These are phyloP conservation scores for Populus pruinosa DNA, from an alignment of 345 rosid species.

Conservation along the genomic window DNA sequence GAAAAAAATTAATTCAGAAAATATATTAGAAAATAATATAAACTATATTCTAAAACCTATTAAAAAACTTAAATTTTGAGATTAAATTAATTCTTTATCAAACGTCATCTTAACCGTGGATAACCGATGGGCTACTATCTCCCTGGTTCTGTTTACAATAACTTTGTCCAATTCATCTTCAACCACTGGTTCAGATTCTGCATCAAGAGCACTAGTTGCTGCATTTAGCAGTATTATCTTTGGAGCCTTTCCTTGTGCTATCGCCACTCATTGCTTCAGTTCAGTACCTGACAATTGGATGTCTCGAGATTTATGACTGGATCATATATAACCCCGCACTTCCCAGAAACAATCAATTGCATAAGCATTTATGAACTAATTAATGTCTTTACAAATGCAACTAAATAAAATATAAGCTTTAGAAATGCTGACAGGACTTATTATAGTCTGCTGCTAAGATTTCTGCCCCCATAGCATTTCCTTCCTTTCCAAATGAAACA, in stretches of 20 bases:
- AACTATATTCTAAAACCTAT: rapidly evolving
- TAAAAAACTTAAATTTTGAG: no score
- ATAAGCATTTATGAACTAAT: background rate
- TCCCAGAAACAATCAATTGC: background rate
- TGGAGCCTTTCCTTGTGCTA: constrained; percentile 10
- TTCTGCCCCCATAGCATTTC: constrained; percentile 12
- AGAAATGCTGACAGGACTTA: no score
- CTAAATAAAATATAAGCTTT: no score
- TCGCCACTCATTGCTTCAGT: constrained; percentile 19
- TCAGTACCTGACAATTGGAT: constrained; percentile 13
- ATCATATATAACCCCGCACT: constrained; percentile 19
- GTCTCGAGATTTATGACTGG: constrained; percentile 4
- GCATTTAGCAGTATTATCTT: no score
- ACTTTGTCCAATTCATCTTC: no score
- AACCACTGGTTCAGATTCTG: no score
- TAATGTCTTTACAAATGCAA: no score
- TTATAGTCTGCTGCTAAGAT: constrained; percentile 1
- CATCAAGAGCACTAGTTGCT: no score
- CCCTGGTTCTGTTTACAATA: no score
- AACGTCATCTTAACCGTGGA: constrained; percentile 11
- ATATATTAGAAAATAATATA: no score
- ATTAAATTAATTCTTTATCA: no score
- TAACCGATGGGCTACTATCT: background rate
- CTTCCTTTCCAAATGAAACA: constrained; percentile 12
- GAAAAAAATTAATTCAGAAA: rapidly evolving